phyloP scores from a whole-genome alignment of 176 grass and related monocot genomes.

The Ensete ventricosum region DNA sequence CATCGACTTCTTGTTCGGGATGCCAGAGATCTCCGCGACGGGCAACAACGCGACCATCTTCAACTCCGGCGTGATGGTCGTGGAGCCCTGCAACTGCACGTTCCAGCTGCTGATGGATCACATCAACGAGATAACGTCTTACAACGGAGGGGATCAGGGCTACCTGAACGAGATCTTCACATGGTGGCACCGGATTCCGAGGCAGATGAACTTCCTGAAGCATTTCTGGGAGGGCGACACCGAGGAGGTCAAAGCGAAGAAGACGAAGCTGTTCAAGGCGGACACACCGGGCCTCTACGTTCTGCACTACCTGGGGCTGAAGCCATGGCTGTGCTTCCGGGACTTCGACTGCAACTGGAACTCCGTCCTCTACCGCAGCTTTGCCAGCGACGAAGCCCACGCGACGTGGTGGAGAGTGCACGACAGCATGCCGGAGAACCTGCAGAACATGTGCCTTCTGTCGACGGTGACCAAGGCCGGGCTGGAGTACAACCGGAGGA shows the following conservation, averaged over 20 bases:
- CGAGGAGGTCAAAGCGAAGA: constrained; percentile 64
- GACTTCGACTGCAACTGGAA: constrained; percentile 98
- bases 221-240: constrained; percentile 97
- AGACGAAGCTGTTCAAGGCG: constrained; percentile 59
- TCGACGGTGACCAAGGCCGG: constrained; percentile 71
- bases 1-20: constrained; percentile 77
- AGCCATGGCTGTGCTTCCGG: constrained; percentile 85
- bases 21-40: constrained; percentile 78
- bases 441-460: constrained; percentile 68
- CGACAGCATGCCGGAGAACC: constrained; percentile 65
- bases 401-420: constrained; percentile 76
- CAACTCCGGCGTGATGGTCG: constrained; percentile 94
- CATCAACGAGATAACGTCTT: constrained; percentile 83
- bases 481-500: constrained; percentile 72
- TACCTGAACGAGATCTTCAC: constrained; percentile 97
- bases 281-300: constrained; percentile 66
- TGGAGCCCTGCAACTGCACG: constrained; percentile 88
- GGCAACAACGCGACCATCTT: constrained; percentile 88
- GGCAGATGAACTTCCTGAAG: constrained; percentile 92
- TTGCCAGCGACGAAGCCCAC: constrained; percentile 75
- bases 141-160: constrained; percentile 89
- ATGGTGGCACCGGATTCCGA: constrained; percentile 88
- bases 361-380: constrained; percentile 47
- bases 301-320: constrained; percentile 68
- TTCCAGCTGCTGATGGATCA: constrained; percentile 83